Percentiles rank a stretch among this genome's conserved stretches.
Evolutionary conservation across 148 eudicot genomes (phyloP).

Genomic region (Selenicereus undatus): DNA sequence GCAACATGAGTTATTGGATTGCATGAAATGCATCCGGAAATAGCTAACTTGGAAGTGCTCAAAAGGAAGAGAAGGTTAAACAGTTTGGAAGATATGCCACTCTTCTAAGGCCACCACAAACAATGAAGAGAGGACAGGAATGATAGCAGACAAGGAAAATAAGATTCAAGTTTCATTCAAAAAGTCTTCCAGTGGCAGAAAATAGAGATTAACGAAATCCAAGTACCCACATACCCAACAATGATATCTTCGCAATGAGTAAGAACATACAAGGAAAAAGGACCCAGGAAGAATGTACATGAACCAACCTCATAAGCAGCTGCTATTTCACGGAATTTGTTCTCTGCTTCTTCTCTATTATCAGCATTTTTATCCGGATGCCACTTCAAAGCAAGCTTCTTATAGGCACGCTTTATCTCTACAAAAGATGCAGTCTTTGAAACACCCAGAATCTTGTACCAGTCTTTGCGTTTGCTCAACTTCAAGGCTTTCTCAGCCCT

Average conservation of each 20-base stretch:
- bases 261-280: background rate
- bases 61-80: background rate
- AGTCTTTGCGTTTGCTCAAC: slow-evolving; percentile 92
- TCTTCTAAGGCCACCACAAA: background rate
- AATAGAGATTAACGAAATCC: no score
- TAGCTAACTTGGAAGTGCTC: background rate
- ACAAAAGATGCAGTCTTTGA: slow-evolving; percentile 67
- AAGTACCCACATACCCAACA: no score
- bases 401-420: slow-evolving; percentile 82
- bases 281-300: background rate
- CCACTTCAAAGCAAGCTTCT: slow-evolving; percentile 92
- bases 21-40: slow-evolving; percentile 1
- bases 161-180: no score
- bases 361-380: slow-evolving; percentile 94
- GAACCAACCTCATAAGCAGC: slow-evolving; percentile 89
- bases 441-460: slow-evolving; percentile 92
- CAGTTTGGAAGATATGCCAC: background rate
- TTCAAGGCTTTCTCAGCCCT: slow-evolving; percentile 84
- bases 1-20: background rate
- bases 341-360: slow-evolving; percentile 91
- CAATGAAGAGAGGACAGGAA: background rate
- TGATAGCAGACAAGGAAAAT: background rate
- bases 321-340: slow-evolving; percentile 82
- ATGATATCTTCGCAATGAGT: background rate
- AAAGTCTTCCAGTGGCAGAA: no score